These are phyloP conservation scores for Blepharisma stoltei DNA, from an alignment of 73 alveolate species.

Conservation along the genomic window DNA sequence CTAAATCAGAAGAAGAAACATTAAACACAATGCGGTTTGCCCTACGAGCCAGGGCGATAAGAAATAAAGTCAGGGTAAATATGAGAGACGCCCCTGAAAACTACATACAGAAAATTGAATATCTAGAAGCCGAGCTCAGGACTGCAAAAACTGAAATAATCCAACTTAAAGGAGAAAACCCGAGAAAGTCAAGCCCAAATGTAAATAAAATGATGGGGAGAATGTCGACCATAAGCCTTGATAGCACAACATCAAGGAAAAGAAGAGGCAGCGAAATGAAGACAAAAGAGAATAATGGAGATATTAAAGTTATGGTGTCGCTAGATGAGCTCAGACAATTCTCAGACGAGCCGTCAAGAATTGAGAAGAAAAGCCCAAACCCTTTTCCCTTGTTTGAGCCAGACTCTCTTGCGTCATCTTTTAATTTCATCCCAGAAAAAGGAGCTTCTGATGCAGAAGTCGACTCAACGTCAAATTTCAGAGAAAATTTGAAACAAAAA, in stretches of 20 bases:
- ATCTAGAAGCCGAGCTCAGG: constrained; percentile 38
- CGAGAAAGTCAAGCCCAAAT: not conserved
- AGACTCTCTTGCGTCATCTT: not conserved
- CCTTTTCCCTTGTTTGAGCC: not conserved
- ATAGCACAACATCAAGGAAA: not conserved
- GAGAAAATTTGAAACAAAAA: not conserved
- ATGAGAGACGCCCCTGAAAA: constrained; percentile 64
- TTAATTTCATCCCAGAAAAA: constrained; percentile 11
- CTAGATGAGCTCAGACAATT: not conserved
- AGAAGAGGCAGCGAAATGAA: not conserved
- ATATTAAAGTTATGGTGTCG: not conserved
- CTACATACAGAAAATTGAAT: constrained; percentile 51
- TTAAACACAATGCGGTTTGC: constrained; percentile 64
- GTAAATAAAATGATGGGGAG: not conserved
- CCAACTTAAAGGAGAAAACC: not conserved
- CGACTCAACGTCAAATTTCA: not conserved
- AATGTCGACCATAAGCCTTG: not conserved
- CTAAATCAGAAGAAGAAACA: constrained; percentile 64
- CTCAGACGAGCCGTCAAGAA: not conserved
- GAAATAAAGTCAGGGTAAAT: constrained; percentile 63
- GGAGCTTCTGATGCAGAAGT: not conserved
- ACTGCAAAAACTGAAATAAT: not conserved
- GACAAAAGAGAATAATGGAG: not conserved
- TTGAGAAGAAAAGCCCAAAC: not conserved
- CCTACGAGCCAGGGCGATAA: constrained; percentile 62